Conservation (phyloP, 2,329 filamentous ascomycete species). For the Claviceps sp. region DNA sequence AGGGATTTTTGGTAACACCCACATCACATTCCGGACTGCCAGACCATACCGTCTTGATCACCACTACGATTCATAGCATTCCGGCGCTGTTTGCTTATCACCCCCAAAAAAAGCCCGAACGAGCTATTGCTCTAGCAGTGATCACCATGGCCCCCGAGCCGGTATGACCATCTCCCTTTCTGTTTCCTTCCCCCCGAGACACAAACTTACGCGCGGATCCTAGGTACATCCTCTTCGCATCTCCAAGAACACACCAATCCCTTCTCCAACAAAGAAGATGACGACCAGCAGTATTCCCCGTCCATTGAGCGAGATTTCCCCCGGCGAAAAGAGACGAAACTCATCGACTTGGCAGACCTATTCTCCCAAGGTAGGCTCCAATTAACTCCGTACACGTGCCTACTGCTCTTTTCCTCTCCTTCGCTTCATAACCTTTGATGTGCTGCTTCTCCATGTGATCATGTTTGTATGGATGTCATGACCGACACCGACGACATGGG, state of each 20-base stretch:
- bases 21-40: slow-evolving; percentile 17
- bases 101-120: slow-evolving; percentile 6
- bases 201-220: slow-evolving; percentile 7
- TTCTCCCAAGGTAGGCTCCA: slow-evolving; percentile 23
- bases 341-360: slow-evolving; percentile 77
- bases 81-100: slow-evolving; percentile 11
- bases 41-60: slow-evolving; percentile 3
- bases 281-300: slow-evolving; percentile 47
- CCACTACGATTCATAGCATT: slow-evolving; percentile 15
- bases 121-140: slow-evolving; percentile 8
- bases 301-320: slow-evolving; percentile 79
- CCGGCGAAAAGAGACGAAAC: slow-evolving; percentile 75
- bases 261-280: slow-evolving; percentile 52
- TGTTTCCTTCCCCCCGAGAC: slow-evolving; percentile 1
- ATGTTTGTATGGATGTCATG: background rate
- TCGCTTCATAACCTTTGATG: background rate
- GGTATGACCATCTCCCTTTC: slow-evolving; percentile 18
- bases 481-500: background rate
- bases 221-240: slow-evolving; percentile 70
- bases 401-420: background rate
- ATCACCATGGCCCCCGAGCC: slow-evolving; percentile 24
- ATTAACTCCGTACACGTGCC: background rate
- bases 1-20: background rate
- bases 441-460: background rate
- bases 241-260: slow-evolving; percentile 49